Evolutionary conservation across 768 basidiomycete genomes (phyloP).

Genomic region (Trametes sanguinea): DNA sequence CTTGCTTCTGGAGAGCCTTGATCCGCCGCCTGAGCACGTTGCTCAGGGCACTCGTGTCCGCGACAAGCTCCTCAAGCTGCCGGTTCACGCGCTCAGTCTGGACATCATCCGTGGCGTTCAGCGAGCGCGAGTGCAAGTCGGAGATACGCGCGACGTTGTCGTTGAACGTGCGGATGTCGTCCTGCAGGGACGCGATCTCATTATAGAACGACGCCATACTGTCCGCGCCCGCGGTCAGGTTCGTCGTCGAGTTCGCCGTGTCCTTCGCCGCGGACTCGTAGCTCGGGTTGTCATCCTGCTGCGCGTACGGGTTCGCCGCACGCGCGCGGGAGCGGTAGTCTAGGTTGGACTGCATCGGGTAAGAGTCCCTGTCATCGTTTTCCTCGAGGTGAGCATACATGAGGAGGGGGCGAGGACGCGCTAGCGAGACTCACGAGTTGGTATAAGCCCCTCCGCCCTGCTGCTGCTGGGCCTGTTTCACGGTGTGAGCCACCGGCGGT

Average conservation of each 20-base stretch:
- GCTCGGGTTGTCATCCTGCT: slow-evolving; percentile 62
- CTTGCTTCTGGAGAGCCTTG: slow-evolving; percentile 51
- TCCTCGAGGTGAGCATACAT: slow-evolving; percentile 5
- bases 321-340: slow-evolving; percentile 23
- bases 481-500: slow-evolving; percentile 6
- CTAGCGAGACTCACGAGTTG: slow-evolving; percentile 44
- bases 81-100: slow-evolving; percentile 42
- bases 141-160: slow-evolving; percentile 48
- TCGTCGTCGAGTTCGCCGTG: slow-evolving; percentile 48
- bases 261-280: slow-evolving; percentile 69
- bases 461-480: slow-evolving; percentile 60
- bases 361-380: slow-evolving; percentile 48
- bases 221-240: slow-evolving; percentile 46
- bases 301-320: slow-evolving; percentile 60
- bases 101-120: slow-evolving; percentile 51
- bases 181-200: slow-evolving; percentile 60
- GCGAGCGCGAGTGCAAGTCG: slow-evolving; percentile 51
- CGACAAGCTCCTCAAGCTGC: slow-evolving; percentile 59
- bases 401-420: slow-evolving; percentile 1
- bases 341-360: slow-evolving; percentile 67
- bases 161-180: slow-evolving; percentile 44
- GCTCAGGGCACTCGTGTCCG: slow-evolving; percentile 60
- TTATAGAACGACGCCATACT: slow-evolving; percentile 71
- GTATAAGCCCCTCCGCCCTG: slow-evolving; percentile 53
- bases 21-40: slow-evolving; percentile 61